Base-by-base conservation (phyloP, 1,284 basidiomycete species). In the Heterobasidion parviporum region DNA sequence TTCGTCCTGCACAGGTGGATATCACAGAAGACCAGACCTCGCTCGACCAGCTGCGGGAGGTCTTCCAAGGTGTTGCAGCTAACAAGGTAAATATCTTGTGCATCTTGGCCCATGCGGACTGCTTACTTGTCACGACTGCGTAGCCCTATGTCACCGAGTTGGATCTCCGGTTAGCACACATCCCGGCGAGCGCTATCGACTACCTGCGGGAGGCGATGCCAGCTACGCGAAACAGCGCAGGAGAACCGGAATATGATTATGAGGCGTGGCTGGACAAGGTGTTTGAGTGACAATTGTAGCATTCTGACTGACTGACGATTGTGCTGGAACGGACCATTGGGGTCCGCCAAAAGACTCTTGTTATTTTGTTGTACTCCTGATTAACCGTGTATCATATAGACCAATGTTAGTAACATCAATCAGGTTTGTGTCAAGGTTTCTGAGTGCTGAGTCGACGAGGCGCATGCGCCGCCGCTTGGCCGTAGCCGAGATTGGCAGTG, bases 21-120 rank as follows among this genome's bases (percentile, higher is more conserved):
- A 96, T 98, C 61, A 96, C 87, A 34, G 93, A 98, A 74, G 97
- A 98, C 67, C 93, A 96, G 55, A 95, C 92, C 1, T 91, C 93
- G 1, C 83, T 89, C 0, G 93, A 95, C 55, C 96, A 98, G 67
- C 79, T 99, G 58, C 83, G 92, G 18, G 93, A 95, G 62, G 87
- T 95, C 2, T 99, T 99, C 83, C 85, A 92, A 50, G 92, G 92
- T 8, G 87, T 98, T 48, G 93, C 94, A 2, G 82, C 79, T 12
- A 89, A 95, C 66, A 98, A 98, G 80, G 94, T 90, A 60, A 47
- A 15, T 34, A 5, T 52, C 14, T 14, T 50, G n/a, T 16, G 15
- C 0, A 8, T 54, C 57, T 45, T 59, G 41, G 33, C 54, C 54
- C 33, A 53, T 57, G 48, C 62, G 54, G 48, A n/a, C 18, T 38